phyloP scores from a whole-genome alignment of 169 alveolate species.

The Plasmodium chabaudi region DNA sequence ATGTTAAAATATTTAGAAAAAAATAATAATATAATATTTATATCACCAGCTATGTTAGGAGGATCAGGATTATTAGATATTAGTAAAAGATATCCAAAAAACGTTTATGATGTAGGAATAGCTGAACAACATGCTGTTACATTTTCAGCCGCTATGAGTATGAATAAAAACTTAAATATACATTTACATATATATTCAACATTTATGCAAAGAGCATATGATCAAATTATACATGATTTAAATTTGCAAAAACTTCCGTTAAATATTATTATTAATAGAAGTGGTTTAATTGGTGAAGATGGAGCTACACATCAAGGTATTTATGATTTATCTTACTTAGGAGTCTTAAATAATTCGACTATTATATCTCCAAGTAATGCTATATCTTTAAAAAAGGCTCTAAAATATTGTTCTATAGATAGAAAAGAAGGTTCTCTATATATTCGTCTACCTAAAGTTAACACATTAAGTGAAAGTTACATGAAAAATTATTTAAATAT shows the following conservation, averaged over 20 bases:
- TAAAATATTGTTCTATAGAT: constrained; percentile 12
- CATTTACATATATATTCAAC: constrained; percentile 88
- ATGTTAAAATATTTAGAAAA: constrained; percentile 82
- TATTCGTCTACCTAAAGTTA: constrained; percentile 46
- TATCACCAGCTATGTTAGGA: constrained; percentile 92
- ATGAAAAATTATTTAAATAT: constrained; percentile 22
- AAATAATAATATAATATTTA: constrained; percentile 78
- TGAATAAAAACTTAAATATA: constrained; percentile 84
- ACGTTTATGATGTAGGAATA: constrained; percentile 92
- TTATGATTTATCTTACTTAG: constrained; percentile 87
- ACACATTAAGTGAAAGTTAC: constrained; percentile 30
- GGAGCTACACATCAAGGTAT: constrained; percentile 92
- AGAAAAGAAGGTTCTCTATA: constrained; percentile 22
- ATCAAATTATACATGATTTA: constrained; percentile 89
- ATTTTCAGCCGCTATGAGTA: constrained; percentile 90
- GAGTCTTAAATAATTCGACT: constrained; percentile 84
- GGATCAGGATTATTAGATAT: constrained; percentile 87
- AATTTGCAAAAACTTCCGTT: constrained; percentile 87
- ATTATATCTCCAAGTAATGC: constrained; percentile 88
- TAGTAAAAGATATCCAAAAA: constrained; percentile 81
- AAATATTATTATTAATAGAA: constrained; percentile 84
- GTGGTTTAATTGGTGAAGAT: constrained; percentile 91
- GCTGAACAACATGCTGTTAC: constrained; percentile 94
- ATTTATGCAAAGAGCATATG: constrained; percentile 91
- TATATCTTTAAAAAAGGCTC: constrained; percentile 77